Conservation (phyloP, 2,329 filamentous ascomycete genomes). For the Fusarium cicatricum region DNA sequence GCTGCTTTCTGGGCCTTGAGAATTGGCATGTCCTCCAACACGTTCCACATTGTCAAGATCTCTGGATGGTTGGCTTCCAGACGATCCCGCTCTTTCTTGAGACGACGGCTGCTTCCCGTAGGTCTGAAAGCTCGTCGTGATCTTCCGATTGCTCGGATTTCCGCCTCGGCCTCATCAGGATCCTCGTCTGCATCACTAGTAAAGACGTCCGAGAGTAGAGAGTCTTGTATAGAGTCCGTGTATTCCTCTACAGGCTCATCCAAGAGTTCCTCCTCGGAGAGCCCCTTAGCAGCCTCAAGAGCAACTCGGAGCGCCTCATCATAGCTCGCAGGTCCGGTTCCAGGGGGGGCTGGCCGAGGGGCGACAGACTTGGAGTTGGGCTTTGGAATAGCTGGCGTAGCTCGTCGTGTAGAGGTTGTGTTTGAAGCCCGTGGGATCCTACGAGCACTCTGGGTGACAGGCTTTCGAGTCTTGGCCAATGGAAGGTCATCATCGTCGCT, state of each 20-base stretch:
- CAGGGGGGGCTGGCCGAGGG: too few species aligned
- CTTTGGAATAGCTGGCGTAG: neutral
- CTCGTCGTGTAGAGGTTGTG: too few species aligned
- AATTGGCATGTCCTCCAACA: conserved; percentile 72
- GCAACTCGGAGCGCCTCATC: too few species aligned
- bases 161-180: conserved; percentile 5
- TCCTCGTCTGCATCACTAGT: conserved; percentile 26
- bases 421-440: neutral
- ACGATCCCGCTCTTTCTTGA: conserved; percentile 64
- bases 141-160: conserved; percentile 31
- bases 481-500: conserved; percentile 45
- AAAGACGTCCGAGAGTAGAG: neutral
- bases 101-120: conserved; percentile 38
- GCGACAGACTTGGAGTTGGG: neutral
- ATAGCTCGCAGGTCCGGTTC: too few species aligned
- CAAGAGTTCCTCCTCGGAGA: neutral
- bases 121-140: conserved; percentile 48
- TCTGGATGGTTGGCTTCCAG: conserved; percentile 81
- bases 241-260: neutral
- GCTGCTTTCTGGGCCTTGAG: conserved; percentile 62
- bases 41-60: conserved; percentile 84
- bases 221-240: conserved; percentile 2
- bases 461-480: conserved; percentile 22
- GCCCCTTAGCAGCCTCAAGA: too few species aligned
- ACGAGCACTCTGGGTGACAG: neutral